Evolutionary conservation across 768 basidiomycete species (phyloP), one percentile per base, ranked within the genome.

Genomic region (Trametes cubensis): DNA sequence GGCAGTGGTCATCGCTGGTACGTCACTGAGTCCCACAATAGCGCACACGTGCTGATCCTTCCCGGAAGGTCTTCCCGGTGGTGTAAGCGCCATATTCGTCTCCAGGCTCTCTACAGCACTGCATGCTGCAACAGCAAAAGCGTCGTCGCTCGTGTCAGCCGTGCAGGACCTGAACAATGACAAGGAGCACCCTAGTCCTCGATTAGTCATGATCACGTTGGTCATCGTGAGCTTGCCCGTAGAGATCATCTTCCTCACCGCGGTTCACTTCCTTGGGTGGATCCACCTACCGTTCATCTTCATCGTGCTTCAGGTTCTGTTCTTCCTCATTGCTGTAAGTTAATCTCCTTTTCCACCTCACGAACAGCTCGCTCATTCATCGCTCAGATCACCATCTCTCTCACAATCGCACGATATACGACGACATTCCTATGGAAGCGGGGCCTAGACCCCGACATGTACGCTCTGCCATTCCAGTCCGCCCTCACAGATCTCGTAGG

Each of bases 391-490:
- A 72, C 80, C 14, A 75, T 85, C 60, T 94, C 94, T 2, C 80
- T 98, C 5, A 25, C 80, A 28, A 73, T 90, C 38, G 94, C 91
- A 1, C 83, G 80, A 52, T 67, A 71, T 13, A 78, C 95, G 51
- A 95, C 94, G 2, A 75, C 84, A 46, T 86, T 85, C 70, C 81
- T 97, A 26, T 96, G 94, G 94, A 81, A 83, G 0, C 85, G 79
- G 58, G 79, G 83, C 13, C 79, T 86, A 26, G 95, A 98, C 72
- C 95, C 95, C 6, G 95, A 98, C 72, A 87, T 90, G 76, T 95
- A 96, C 72, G 94, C 94, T 2, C 77, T 98, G n/a, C 95, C 95
- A 8, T 84, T 96, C 26, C 94, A 96, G 66, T 94, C 92, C 13
- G 92, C 94, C 0, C 70, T 93, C 45, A 88, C 95, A 81, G 93